phyloP scores from a whole-genome alignment of 805 yeast genomes.

The Ogataea thermomethanolica region DNA sequence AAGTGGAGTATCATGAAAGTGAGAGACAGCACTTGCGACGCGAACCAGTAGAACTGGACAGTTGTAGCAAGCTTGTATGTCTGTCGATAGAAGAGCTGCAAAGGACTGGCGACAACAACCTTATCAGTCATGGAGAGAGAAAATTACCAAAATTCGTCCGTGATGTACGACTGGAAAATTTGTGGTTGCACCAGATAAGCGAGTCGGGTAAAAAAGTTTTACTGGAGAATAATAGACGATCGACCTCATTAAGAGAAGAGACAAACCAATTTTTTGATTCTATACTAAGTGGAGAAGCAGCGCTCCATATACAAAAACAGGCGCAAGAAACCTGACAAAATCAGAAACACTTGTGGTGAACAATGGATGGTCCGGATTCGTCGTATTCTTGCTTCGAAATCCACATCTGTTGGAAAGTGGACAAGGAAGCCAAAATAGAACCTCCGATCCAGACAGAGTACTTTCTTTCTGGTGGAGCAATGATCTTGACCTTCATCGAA shows the following conservation, averaged over 20 bases:
- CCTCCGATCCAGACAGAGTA: conserved; percentile 99
- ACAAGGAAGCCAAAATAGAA: conserved; percentile 96
- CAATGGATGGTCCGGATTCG: conserved; percentile 99
- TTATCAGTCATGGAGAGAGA: conserved; percentile 3
- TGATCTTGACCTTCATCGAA: conserved; percentile 98
- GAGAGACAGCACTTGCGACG: conserved; percentile 55
- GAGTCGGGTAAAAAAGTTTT: conserved; percentile 2
- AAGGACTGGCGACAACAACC: conserved; percentile 2
- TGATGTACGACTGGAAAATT: conserved; percentile 2
- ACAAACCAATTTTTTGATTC: conserved; percentile 14
- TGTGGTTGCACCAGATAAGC: conserved; percentile 12
- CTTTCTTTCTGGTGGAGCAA: conserved; percentile 99
- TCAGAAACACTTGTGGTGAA: conserved; percentile 93
- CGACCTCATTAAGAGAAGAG: conserved; percentile 5
- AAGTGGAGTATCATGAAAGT: conserved; percentile 39
- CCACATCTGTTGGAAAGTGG: conserved; percentile 99
- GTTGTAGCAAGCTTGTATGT: conserved; percentile 31
- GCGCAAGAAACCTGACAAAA: conserved; percentile 15
- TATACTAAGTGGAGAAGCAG: conserved; percentile 12
- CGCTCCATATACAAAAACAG: conserved; percentile 13
- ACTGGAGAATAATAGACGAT: conserved; percentile 4
- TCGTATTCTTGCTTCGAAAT: conserved; percentile 99
- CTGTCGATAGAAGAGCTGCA: conserved; percentile 6
- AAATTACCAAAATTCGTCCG: not conserved
- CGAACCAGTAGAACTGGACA: conserved; percentile 68